These are phyloP conservation scores for Agaricales sp. DNA, from an alignment of 1,284 basidiomycete species.

Conservation along the genomic window DNA sequence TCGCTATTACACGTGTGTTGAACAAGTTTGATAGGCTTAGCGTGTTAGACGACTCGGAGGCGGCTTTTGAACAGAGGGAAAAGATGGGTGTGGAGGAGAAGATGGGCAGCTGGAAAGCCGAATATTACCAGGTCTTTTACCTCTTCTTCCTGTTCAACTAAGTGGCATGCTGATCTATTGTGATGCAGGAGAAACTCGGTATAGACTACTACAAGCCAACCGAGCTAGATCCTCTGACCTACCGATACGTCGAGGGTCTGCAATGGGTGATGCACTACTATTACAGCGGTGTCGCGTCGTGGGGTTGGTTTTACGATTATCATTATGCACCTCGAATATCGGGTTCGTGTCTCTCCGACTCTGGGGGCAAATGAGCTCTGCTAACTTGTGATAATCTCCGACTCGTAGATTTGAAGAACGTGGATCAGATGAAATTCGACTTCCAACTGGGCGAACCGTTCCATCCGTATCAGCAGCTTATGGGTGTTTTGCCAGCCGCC, in stretches of 20 bases:
- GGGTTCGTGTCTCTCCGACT: conserved; percentile 35
- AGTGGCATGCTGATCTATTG: conserved; percentile 2
- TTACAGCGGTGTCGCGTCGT: conserved; percentile 92
- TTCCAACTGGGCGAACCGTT: conserved; percentile 89
- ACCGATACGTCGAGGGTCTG: conserved; percentile 85
- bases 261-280: conserved; percentile 99
- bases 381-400: background rate
- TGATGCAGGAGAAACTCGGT: conserved; percentile 66
- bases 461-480: conserved; percentile 92
- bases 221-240: conserved; percentile 60
- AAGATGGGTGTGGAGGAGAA: conserved; percentile 69
- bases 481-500: conserved; percentile 93
- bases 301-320: conserved; percentile 99
- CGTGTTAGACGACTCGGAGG: conserved; percentile 57
- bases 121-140: conserved; percentile 73
- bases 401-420: conserved; percentile 59
- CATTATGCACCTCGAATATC: conserved; percentile 95
- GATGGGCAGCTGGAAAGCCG: conserved; percentile 88
- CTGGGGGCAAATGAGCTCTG: too few species aligned
- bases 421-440: conserved; percentile 74
- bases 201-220: conserved; percentile 66
- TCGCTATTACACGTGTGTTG: conserved; percentile 77
- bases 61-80: conserved; percentile 70
- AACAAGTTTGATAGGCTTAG: conserved; percentile 84
- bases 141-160: background rate